These are phyloP conservation scores for Thelonectria rubi DNA, from an alignment of 2,329 filamentous ascomycete species.

Conservation along the genomic window DNA sequence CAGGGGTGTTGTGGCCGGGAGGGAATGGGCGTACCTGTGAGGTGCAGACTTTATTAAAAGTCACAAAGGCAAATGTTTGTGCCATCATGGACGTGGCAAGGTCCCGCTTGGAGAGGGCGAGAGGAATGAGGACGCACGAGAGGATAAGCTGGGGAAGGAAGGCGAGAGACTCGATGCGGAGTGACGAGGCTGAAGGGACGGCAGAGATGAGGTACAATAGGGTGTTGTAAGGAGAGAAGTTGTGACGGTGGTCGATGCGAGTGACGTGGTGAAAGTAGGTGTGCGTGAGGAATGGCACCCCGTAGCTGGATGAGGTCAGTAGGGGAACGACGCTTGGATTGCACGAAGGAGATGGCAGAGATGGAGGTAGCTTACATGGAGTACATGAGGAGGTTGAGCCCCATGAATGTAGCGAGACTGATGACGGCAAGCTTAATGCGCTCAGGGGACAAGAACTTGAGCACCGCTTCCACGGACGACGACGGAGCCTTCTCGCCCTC, in stretches of 20 bases:
- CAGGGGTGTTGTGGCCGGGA: neutral
- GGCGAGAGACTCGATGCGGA: slow-evolving; percentile 78
- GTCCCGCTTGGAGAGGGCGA: slow-evolving; percentile 81
- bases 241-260: slow-evolving; percentile 95
- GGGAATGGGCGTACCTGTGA: slow-evolving; percentile 76
- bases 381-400: slow-evolving; percentile 83
- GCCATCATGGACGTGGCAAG: slow-evolving; percentile 87
- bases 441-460: slow-evolving; percentile 60
- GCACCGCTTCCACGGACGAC: slow-evolving; percentile 39
- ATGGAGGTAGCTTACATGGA: slow-evolving; percentile 60
- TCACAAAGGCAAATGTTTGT: slow-evolving; percentile 96
- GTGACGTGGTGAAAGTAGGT: slow-evolving; percentile 94
- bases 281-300: slow-evolving; percentile 82
- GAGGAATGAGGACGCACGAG: slow-evolving; percentile 77
- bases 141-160: slow-evolving; percentile 90
- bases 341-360: neutral
- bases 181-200: slow-evolving; percentile 50
- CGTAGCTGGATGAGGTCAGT: slow-evolving; percentile 67
- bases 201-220: slow-evolving; percentile 88
- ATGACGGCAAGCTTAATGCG: slow-evolving; percentile 67
- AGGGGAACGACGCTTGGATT: neutral
- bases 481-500: slow-evolving; percentile 9
- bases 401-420: slow-evolving; percentile 77
- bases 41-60: slow-evolving; percentile 99
- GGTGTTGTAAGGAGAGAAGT: slow-evolving; percentile 96